Base-by-base conservation (phyloP, 148 eudicot genomes). In the Fagopyrum homotropicum region DNA sequence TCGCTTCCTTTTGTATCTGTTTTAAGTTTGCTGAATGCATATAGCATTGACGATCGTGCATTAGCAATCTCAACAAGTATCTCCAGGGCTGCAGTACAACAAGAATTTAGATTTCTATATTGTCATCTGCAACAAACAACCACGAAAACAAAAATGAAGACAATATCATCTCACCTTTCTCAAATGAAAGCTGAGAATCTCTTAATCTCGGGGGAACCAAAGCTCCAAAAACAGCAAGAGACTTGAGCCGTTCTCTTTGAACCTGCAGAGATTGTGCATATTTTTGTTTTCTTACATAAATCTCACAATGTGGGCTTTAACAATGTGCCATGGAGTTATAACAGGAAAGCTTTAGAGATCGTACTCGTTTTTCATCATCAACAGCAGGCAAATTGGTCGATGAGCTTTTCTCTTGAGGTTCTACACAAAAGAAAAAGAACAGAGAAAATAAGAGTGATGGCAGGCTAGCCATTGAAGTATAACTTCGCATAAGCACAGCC, bases 131-230 rank as follows among this genome's bases (percentile, higher is more conserved):
- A 60, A 29, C 4, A 7, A 50, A 11, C 66, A 43, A 45, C 30
- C 17, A 64, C 70, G 16, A 17, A 11, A 1, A 11, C 52, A 44
- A 11, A 35, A 16, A 48, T 11, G 69, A 46, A 66, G 71, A 52
- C 45, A n/a, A 0, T 59, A 61, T 66, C 5, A 61, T 74, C 83
- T 66, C 71, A 94, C 98, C 96, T 73, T 88, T 87, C 84, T 95
- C 98, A 78, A 95, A 95, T 49, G 97, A 88, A 79, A 83, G 83
- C 78, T 92, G 98, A 73, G 97, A 77, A 80, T 83, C 82, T 68
- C 96, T 88, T 77, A 95, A 87, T 86, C 92, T 95, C 40, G 98
- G 98, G 72, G 96, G 90, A 69, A 88, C 89, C 79, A 92, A 76
- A 47, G 86, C 77, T 73, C 98, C 97, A 81, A 92, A 95, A 84